Base-by-base conservation (phyloP, 179 eudicot genomes). In the Nepenthes alata region DNA sequence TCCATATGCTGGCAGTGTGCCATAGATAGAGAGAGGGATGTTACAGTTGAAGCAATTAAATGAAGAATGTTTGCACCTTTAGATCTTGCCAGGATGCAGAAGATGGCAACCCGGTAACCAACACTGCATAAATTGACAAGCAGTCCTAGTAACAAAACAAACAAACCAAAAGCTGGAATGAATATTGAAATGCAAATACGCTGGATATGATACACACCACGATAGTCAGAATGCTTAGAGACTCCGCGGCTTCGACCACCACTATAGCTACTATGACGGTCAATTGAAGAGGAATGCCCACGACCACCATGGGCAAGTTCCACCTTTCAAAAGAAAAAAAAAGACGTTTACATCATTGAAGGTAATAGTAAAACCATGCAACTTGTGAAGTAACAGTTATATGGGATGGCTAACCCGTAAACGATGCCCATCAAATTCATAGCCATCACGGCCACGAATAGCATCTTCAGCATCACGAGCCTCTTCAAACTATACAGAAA, bases 261-360 rank as follows among this genome's bases (percentile, higher is more conserved):
- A 35, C 86, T 70, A 6, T 71, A 65, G 70, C 83, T 79, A 59
- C 81, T 76, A 57, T 83, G 63, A 63, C 91, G 93, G 64, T 87
- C 93, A 41, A 59, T 69, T 51, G 95, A 77, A 3, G 98, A 85
- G 9, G 90, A 72, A 62, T 86, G 64, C 13, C 97, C 94, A 74
- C 97, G 95, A 9, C 97, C 97, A 54, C 98, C 98, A 80, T 93
- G 98, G 37, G 98, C 88, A 65, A 93, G 83, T 66, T 93, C 98
- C 55, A 94, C 99, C 99, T 94, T 47, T 47, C 8, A 6, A 53
- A 50, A 57, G 6, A 16, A 59, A 47, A 55, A 48, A 13, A 10
- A 53, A 15, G 38, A 25, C 34, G 9, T 34, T 25, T 34, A 55
- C 11, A 36, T 7, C 45, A 4, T 7, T 34, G 9, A 36, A 5